Evolutionary conservation across 441 rosid species (phyloP).

Genomic region (Erodium chrysanthum): DNA sequence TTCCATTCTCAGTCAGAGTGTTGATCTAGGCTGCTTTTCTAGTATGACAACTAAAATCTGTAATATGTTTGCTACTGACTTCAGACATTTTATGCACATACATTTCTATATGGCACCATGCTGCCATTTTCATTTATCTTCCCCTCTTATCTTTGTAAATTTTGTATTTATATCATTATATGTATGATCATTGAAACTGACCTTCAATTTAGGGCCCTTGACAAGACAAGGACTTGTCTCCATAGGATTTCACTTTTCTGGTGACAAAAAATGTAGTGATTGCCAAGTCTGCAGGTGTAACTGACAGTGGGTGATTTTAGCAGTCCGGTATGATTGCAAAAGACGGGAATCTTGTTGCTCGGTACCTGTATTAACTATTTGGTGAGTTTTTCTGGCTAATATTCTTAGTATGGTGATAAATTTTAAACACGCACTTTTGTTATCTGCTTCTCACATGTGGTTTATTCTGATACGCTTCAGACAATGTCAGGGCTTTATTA

Average conservation of each 20-base stretch:
- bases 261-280: constrained; percentile 51
- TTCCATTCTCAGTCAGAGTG: neutral
- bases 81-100: neutral
- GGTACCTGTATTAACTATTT: constrained; percentile 40
- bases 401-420: neutral
- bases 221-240: constrained; percentile 34
- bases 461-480: neutral
- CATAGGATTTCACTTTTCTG: constrained; percentile 57
- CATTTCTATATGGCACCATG: constrained; percentile 1
- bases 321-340: constrained; percentile 29
- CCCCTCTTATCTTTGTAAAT: neutral
- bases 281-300: constrained; percentile 37
- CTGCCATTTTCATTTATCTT: neutral
- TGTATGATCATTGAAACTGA: neutral
- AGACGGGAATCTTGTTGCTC: constrained; percentile 53
- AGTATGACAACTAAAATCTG: neutral
- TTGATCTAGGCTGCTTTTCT: neutral
- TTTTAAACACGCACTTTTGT: neutral
- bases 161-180: neutral
- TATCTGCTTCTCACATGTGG: neutral
- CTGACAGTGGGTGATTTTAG: neutral
- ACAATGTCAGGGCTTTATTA: neutral
- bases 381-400: constrained; percentile 30
- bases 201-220: constrained; percentile 46
- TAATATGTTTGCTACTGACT: constrained; percentile 1